Evolutionary conservation across 176 grass and related monocot genomes (phyloP).

Genomic region (Luzula sylvatica): DNA sequence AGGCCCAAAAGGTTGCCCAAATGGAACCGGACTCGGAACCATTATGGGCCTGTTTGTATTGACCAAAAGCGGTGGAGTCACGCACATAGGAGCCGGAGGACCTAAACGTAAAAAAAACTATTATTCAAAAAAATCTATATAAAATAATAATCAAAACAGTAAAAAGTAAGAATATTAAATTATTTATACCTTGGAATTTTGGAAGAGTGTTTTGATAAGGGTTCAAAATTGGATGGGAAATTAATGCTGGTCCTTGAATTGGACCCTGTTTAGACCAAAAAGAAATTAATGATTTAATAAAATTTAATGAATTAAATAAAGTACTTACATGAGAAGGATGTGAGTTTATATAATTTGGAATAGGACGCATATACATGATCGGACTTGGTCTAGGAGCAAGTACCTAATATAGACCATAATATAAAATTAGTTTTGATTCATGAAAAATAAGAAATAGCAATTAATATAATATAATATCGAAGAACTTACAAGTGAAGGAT

Average conservation of each 20-base stretch:
- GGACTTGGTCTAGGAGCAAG: slow-evolving; percentile 15
- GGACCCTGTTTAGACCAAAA: slow-evolving; percentile 1
- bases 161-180: neutral
- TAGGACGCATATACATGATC: slow-evolving; percentile 14
- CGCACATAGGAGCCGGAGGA: slow-evolving; percentile 7
- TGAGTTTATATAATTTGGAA: slow-evolving; percentile 8
- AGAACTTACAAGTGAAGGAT: slow-evolving; percentile 14
- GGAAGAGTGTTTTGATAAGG: slow-evolving; percentile 1
- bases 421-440: neutral
- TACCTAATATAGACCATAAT: neutral
- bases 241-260: slow-evolving; percentile 19
- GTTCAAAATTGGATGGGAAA: slow-evolving; percentile 10
- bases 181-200: slow-evolving; percentile 20
- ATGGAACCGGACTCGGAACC: slow-evolving; percentile 9
- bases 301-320: neutral
- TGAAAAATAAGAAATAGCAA: slow-evolving; percentile 2
- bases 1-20: slow-evolving; percentile 6
- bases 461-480: neutral
- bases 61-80: neutral
- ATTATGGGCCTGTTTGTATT: neutral
- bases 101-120: slow-evolving; percentile 1
- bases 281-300: neutral
- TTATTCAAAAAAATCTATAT: slow-evolving; percentile 6
- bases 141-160: neutral
- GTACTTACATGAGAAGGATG: neutral